A percentile compares a stretch with the other conserved stretches of the same genome.
Evolutionary conservation across 768 basidiomycete species (phyloP).

Genomic region (Tephrocybe sp.): DNA sequence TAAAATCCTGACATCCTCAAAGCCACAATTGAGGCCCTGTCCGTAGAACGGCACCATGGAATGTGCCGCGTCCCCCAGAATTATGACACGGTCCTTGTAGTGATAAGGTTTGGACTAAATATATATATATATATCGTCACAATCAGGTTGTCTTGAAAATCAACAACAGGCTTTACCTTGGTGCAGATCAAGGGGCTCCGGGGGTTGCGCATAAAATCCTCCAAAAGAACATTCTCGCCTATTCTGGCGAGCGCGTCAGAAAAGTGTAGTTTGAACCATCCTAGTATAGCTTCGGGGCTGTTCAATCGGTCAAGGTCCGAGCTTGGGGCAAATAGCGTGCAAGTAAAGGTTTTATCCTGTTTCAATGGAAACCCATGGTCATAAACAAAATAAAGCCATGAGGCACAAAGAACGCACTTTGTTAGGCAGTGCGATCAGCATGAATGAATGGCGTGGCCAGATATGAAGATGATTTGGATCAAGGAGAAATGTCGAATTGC

Average conservation of each 20-base stretch:
- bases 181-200: constrained; percentile 89
- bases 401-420: constrained; percentile 56
- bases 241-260: constrained; percentile 86
- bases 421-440: constrained; percentile 98
- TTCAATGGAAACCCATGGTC: constrained; percentile 27
- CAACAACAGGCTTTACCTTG: constrained; percentile 60
- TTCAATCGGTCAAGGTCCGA: constrained; percentile 68
- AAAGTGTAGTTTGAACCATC: constrained; percentile 85
- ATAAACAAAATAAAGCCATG: constrained; percentile 20
- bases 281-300: constrained; percentile 53
- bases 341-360: constrained; percentile 96
- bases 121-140: constrained; percentile 23
- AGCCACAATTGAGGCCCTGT: constrained; percentile 95
- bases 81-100: constrained; percentile 82
- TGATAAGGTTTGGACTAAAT: constrained; percentile 83
- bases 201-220: constrained; percentile 83
- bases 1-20: constrained; percentile 95
- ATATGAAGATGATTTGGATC: constrained; percentile 97
- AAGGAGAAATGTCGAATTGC: constrained; percentile 72
- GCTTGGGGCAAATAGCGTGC: constrained; percentile 91
- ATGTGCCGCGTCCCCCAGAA: constrained; percentile 94
- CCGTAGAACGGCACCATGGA: constrained; percentile 99
- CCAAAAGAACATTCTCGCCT: constrained; percentile 73
- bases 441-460: constrained; percentile 98
- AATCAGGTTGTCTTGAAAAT: constrained; percentile 19